Evolutionary conservation across 371 early-diverging fungal species (phyloP), one percentile per base, ranked within the genome.

Genomic region (Sporodiniella umbellata): DNA sequence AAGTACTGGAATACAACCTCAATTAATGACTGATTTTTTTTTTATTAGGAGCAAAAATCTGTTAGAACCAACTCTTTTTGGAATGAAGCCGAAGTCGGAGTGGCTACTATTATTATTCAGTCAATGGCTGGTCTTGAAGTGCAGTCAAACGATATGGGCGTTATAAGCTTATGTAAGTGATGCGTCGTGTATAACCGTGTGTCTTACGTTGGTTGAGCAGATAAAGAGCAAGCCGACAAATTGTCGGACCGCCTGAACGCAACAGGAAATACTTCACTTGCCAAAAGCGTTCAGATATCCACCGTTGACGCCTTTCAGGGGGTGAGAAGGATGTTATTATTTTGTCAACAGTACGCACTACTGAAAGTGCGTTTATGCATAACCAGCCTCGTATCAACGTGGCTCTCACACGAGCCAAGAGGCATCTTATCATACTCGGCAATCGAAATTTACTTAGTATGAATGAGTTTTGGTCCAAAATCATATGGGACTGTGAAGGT

Each of bases 221-320:
- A 86, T 56, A 87, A 86, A 61, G 82, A 78, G 11, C 89, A 90
- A 52, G 84, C 81, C 1, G 86, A 83, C 26, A 48, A 66, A 15
- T 61, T 87, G 5, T 42, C 55, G 6, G 47, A 56, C 2, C 54
- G 64, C 35, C 39, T 86, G 21, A 35, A 17, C 24, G 17, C 28
- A n/a, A 48, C 54, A 2, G 53, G 48, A 4, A 44, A 46, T 4
- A 22, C 37, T 11, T 43, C 57, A 8, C 54, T 37, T 15, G 35
- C 51, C 7, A 59, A 68, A 21, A 54, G 54, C 39, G 54, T 69
- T 17, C 64, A 66, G 61, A 64, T 63, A 66, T 86, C 88, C 6
- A 93, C 94, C 0, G 91, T 92, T 0, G 95, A 94, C 62, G 88
- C 92, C 0, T 94, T 93, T 58, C 89, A 70, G 93, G 94, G 11